Base-by-base conservation (phyloP, 2,329 filamentous ascomycete species). In the Ophiostoma tasmaniense region DNA sequence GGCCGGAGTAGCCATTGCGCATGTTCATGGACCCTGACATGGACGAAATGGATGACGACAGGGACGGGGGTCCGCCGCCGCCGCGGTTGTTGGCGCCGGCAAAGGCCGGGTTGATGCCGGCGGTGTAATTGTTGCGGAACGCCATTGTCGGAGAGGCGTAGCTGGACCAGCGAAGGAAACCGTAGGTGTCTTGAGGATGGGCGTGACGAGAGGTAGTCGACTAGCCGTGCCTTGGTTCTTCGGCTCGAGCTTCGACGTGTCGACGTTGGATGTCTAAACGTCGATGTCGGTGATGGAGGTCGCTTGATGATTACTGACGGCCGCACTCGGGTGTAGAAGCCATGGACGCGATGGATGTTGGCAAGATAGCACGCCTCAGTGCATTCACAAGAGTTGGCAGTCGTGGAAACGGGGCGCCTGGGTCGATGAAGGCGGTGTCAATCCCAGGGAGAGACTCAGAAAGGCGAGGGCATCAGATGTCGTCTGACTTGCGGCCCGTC, bases 21-120 rank as follows among this genome's bases (percentile, higher is more conserved):
- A 84, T 80, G 30, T 84, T 81, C 35, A 82, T 86, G 71, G 91
- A 90, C 68, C 87, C 87, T 59, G 89, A 87, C 69, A 87, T 80
- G 39, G 75, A 76, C 5, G 83, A 75, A 22, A 78, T 73, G 25
- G 91, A 91, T 69, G 87, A 86, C 59, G 89, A 86, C 69, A 86
- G 79, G 64, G 81, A 75, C 22, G 68, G 45, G 33, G 65, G 62
- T 39, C 37, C 37, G 33, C 35, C 59, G 50, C 65, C 42, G 28
- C 67, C 66, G 39, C 68, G 37, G 67, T 45, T 14, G 25, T 39
- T 33, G 64, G 62, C 62, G 68, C 88, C 85, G 74, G 80, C 81
- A 74, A 71, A 78, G 76, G 83, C 81, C 72, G 83, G 80, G 74
- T 81, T 83, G 74, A 81, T 73, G 55, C 80, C 79, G 71, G 79